Evolutionary conservation across 768 basidiomycete genomes (phyloP).

Genomic region (Boletus rufocinnamomeus): DNA sequence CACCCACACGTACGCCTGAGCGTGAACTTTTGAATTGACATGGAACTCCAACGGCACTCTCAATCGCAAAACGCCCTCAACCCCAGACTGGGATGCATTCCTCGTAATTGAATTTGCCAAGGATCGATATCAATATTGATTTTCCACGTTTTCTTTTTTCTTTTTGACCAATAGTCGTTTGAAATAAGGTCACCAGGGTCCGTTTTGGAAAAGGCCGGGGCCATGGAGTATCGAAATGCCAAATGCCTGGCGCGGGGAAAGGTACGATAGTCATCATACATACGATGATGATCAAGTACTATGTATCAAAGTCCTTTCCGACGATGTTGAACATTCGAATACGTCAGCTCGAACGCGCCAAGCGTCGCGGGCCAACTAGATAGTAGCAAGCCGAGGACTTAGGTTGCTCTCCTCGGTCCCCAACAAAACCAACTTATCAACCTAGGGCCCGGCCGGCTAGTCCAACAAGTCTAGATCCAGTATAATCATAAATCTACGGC

Average conservation of each 20-base stretch:
- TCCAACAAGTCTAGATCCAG: background rate
- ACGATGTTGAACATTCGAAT: background rate
- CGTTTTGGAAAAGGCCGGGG: background rate
- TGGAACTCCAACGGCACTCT: background rate
- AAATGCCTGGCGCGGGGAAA: background rate
- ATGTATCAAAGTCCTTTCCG: background rate
- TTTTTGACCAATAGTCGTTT: background rate
- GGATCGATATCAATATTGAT: background rate
- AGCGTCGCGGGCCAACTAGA: background rate
- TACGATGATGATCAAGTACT: background rate
- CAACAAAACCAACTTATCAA: background rate
- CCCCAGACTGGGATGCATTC: background rate
- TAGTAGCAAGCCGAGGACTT: conserved; percentile 4
- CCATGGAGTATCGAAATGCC: background rate
- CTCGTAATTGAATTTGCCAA: background rate
- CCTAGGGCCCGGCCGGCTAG: background rate
- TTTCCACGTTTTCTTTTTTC: background rate
- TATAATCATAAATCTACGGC: background rate
- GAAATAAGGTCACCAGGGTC: background rate
- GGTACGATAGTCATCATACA: background rate
- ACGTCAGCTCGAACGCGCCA: background rate
- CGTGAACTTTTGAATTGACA: background rate
- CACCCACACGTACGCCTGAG: background rate
- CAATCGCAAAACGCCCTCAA: conserved; percentile 18
- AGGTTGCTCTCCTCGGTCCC: background rate